Conservation (phyloP, 768 basidiomycete species). For the Auricularia sp. region DNA sequence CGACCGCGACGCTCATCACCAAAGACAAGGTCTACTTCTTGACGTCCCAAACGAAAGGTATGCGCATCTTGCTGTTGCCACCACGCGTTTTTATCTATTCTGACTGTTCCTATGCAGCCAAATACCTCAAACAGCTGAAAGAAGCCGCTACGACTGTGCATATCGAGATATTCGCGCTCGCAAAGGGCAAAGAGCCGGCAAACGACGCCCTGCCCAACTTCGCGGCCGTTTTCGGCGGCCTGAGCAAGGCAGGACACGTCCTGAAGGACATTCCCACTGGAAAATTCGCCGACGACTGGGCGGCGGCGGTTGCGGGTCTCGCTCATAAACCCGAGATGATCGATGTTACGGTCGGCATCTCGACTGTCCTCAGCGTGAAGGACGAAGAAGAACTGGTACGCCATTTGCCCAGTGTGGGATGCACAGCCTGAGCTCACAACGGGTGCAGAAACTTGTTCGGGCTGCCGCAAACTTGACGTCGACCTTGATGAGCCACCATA, state of each 20-base stretch:
- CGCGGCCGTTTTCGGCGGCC: slow-evolving; percentile 46
- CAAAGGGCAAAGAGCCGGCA: slow-evolving; percentile 68
- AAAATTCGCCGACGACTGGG: slow-evolving; percentile 84
- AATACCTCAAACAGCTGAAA: slow-evolving; percentile 72
- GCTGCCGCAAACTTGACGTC: slow-evolving; percentile 71
- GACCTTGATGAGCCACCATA: slow-evolving; percentile 75
- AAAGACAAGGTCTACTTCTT: slow-evolving; percentile 68
- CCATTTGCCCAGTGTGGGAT: slow-evolving; percentile 6
- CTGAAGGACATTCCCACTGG: slow-evolving; percentile 78
- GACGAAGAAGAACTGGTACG: slow-evolving; percentile 86
- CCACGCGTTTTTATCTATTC: background rate
- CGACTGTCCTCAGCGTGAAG: slow-evolving; percentile 74
- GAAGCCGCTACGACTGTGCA: slow-evolving; percentile 36
- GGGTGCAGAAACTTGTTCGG: slow-evolving; percentile 60
- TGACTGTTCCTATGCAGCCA: slow-evolving; percentile 39
- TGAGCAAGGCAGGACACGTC: slow-evolving; percentile 61
- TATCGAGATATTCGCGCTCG: slow-evolving; percentile 67
- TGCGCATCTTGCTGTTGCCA: slow-evolving; percentile 8
- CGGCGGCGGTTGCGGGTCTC: slow-evolving; percentile 44
- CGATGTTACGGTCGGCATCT: slow-evolving; percentile 70
- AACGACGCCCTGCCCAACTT: slow-evolving; percentile 68
- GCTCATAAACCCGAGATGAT: slow-evolving; percentile 58
- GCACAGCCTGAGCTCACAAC: slow-evolving; percentile 1
- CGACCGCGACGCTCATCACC: slow-evolving; percentile 78
- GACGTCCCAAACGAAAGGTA: slow-evolving; percentile 85